A percentile compares a stretch with the other conserved stretches of the same genome.
phyloP scores from a whole-genome alignment of 139 green algal genomes.

The Coelastrella sp. region DNA sequence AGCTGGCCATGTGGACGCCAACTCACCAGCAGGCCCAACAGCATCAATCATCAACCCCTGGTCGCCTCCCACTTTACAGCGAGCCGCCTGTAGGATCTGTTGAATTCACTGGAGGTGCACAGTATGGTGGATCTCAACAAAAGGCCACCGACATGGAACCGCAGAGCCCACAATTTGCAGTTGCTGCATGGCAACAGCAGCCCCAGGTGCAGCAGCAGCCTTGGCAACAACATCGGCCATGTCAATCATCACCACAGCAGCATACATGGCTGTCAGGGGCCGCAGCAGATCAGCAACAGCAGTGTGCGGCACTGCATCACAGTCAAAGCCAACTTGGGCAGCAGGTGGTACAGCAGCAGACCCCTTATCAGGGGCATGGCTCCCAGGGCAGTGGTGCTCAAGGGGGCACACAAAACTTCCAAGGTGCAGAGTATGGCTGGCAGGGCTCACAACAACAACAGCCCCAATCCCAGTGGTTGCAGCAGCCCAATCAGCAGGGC shows the following conservation, averaged over 20 bases:
- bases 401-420: not conserved
- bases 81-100: not conserved
- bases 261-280: not conserved
- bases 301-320: not conserved
- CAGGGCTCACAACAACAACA: not conserved
- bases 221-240: not conserved
- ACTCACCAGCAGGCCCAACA: not conserved
- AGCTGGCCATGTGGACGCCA: not conserved
- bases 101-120: no score
- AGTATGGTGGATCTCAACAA: not conserved
- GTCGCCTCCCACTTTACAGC: not conserved
- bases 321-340: not conserved
- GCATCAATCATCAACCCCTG: not conserved
- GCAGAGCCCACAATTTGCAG: not conserved
- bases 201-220: conserved; percentile 15
- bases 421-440: not conserved
- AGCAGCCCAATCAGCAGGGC: not conserved
- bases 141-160: not conserved
- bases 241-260: not conserved
- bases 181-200: not conserved
- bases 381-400: not conserved
- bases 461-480: not conserved
- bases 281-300: not conserved
- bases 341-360: conserved; percentile 11
- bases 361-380: not conserved